These are phyloP conservation scores for Amphirosellinia nigrospora DNA, from an alignment of 495 filamentous ascomycete genomes.

Conservation along the genomic window DNA sequence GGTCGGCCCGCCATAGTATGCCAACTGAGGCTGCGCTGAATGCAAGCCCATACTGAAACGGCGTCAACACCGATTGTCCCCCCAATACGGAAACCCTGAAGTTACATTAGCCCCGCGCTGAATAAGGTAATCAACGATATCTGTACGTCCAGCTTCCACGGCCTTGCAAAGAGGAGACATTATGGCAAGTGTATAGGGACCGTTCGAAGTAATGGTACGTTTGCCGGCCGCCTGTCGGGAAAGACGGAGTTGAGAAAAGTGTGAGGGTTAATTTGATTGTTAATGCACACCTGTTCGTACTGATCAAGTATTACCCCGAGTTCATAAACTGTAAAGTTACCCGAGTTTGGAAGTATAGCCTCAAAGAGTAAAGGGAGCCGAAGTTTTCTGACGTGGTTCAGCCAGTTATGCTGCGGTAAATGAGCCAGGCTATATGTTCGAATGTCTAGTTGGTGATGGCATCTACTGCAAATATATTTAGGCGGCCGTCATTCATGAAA, in stretches of 20 bases:
- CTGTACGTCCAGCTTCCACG: neutral
- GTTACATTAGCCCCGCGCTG: conserved; percentile 2
- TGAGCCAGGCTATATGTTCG: neutral
- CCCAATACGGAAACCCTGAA: accelerated
- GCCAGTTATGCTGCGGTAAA: neutral
- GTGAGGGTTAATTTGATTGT: neutral
- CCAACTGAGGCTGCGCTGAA: neutral
- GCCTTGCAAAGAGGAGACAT: neutral
- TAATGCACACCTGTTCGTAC: neutral
- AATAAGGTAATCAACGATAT: neutral
- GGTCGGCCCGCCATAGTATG: neutral
- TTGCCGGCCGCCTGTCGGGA: neutral
- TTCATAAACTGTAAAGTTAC: neutral
- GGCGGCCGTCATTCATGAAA: neutral
- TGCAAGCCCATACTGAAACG: neutral
- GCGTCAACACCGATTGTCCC: neutral
- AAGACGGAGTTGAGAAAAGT: neutral
- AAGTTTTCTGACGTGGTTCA: neutral
- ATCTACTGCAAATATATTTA: neutral
- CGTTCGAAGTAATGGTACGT: neutral
- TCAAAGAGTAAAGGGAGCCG: neutral
- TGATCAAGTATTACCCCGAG: neutral
- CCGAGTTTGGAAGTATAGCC: neutral
- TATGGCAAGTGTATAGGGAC: neutral
- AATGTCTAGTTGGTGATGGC: neutral